Evolutionary conservation across 2,329 filamentous ascomycete species (phyloP), one percentile per base, ranked within the genome.

Genomic region (Zymoseptoria crescenta): DNA sequence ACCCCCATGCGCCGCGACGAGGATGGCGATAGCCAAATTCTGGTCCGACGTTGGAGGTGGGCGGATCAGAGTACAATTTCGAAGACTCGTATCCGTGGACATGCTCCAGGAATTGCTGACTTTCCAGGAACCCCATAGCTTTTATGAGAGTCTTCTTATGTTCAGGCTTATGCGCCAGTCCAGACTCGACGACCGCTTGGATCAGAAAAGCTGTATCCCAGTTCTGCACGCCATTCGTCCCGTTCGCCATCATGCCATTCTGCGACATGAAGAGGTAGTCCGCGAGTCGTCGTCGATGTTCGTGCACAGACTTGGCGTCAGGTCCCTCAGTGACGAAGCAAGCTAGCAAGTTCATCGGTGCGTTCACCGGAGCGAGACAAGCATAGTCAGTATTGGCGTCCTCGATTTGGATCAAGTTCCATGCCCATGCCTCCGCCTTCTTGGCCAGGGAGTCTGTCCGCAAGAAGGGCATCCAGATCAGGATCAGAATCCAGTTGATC

Each of bases 171-270:
- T 86, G 77, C n/a, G 88, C 86, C 27, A 96, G 81, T 0, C 89
- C 91, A 6, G 89, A 86, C 54, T 90, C 89, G 56, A 90, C 83
- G 5, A 89, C 83, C 0, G 89, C 87, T 73, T 96, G 91, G 35
- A 96, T 90, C 19, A 87, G 77, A 70, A 97, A 97, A 0, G 91
- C 83, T 0, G 94, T 99, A 71, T 99, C 94, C 94, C 94, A 99
- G 64, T 86, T 88, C 74, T 99, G 94, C 1, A 97, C 92, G n/a
- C 94, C 94, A 67, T 99, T 97, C 8, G 94, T 99, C 45, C 94
- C 94, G 68, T 96, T 96, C 75, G 87, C 87, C 53, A 97, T 81
- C 89, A 99, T 91, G 5, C 94, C 94, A 71, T 96, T 92, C 35
- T 86, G 74, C 64, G 95, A 96, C 54, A 99, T 80, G 92, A 94